Evolutionary conservation across 352 stramenopile species (phyloP).

Genomic region (Globisporangium recalcitrans): DNA sequence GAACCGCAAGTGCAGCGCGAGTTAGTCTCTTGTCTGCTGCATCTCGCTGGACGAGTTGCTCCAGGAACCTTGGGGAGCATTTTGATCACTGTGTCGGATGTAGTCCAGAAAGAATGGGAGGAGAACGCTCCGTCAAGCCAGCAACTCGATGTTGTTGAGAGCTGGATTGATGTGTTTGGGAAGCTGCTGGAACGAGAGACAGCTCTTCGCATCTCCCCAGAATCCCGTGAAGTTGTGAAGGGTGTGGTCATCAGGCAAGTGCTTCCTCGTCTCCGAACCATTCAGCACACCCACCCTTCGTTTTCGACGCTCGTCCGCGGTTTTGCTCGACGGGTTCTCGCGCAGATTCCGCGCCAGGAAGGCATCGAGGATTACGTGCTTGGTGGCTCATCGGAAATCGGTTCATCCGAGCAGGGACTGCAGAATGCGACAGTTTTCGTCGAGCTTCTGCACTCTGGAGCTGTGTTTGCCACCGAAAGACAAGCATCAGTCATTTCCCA

Average conservation of each 20-base stretch:
- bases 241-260: slow-evolving; percentile 5
- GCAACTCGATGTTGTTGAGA: not conserved
- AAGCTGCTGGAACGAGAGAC: not conserved
- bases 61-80: slow-evolving; percentile 2
- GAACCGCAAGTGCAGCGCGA: slow-evolving; percentile 5
- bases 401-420: not conserved
- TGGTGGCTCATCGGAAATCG: not conserved
- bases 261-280: slow-evolving; percentile 3
- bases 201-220: not conserved
- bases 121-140: not conserved
- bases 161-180: slow-evolving; percentile 10
- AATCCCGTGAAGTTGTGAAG: slow-evolving; percentile 12
- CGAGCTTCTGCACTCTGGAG: slow-evolving; percentile 9
- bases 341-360: slow-evolving; percentile 9
- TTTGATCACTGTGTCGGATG: not conserved
- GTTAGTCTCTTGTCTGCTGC: not conserved
- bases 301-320: not conserved
- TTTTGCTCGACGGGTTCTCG: slow-evolving; percentile 11
- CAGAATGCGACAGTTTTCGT: slow-evolving; percentile 11
- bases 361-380: slow-evolving; percentile 13
- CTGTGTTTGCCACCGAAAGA: slow-evolving; percentile 6
- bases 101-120: slow-evolving; percentile 4
- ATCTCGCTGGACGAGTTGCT: slow-evolving; percentile 5
- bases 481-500: slow-evolving; percentile 12
- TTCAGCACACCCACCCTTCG: not conserved